Conservation (phyloP, 768 basidiomycete genomes). For the Pleurotus djamor region DNA sequence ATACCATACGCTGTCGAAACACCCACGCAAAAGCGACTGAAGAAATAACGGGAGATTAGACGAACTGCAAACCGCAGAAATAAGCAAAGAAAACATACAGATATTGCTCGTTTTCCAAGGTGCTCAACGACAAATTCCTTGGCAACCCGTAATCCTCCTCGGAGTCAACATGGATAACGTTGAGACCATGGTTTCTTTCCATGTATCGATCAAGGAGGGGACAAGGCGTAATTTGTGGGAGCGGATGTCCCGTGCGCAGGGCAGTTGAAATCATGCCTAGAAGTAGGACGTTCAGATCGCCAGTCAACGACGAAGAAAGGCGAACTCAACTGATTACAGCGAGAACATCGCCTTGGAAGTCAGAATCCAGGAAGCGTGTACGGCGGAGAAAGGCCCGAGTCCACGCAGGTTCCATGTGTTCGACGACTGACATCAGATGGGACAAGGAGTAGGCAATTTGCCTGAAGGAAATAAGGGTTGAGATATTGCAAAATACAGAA, state of each 20-base stretch:
- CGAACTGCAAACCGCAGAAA: background rate
- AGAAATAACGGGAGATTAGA: background rate
- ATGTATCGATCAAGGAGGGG: conserved; percentile 54
- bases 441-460: conserved; percentile 69
- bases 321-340: conserved; percentile 68
- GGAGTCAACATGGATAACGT: conserved; percentile 66
- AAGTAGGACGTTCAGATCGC: background rate
- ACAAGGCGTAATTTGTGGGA: conserved; percentile 87
- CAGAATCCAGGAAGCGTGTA: conserved; percentile 72
- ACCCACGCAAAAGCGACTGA: conserved; percentile 69
- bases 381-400: conserved; percentile 70
- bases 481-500: background rate
- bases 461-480: conserved; percentile 31
- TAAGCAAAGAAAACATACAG: conserved; percentile 43
- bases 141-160: conserved; percentile 80
- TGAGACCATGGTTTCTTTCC: conserved; percentile 51
- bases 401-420: conserved; percentile 77
- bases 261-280: conserved; percentile 76
- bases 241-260: conserved; percentile 66
- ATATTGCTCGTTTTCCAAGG: conserved; percentile 77
- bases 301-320: background rate
- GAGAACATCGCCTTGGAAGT: conserved; percentile 83
- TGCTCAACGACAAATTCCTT: conserved; percentile 65
- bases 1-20: conserved; percentile 69
- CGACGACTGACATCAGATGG: conserved; percentile 71